Percentiles rank a stretch among this genome's conserved stretches.
These are phyloP conservation scores for Tolypocladium ophioglossoides DNA, from an alignment of 2,329 filamentous ascomycete genomes.

Conservation along the genomic window DNA sequence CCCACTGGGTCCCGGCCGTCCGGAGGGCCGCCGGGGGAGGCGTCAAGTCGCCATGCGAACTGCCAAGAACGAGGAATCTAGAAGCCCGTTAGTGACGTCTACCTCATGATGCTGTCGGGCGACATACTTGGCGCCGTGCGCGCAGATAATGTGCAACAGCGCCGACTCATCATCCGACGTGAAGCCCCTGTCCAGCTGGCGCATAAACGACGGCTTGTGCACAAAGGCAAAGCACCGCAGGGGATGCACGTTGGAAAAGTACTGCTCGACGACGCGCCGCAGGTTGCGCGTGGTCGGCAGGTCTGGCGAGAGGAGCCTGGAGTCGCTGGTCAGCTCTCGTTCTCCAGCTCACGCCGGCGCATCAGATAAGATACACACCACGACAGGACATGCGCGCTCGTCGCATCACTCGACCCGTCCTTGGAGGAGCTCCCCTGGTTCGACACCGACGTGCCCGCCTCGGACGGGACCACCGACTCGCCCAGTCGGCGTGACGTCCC, in stretches of 20 bases:
- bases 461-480: background rate
- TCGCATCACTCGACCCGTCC: background rate
- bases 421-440: background rate
- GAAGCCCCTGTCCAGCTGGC: slow-evolving; percentile 25
- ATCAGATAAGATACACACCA: background rate
- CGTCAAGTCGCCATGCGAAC: slow-evolving; percentile 18
- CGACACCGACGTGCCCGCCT: background rate
- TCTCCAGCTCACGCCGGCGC: no score
- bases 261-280: slow-evolving; percentile 25
- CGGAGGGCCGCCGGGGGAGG: slow-evolving; percentile 18
- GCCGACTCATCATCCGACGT: slow-evolving; percentile 24
- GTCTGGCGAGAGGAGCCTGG: slow-evolving; percentile 21
- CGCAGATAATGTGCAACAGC: slow-evolving; percentile 25
- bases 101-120: background rate
- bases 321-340: background rate
- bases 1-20: slow-evolving; percentile 26
- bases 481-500: background rate
- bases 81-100: slow-evolving; percentile 2
- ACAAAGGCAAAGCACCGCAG: slow-evolving; percentile 29
- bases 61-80: slow-evolving; percentile 23
- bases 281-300: slow-evolving; percentile 23
- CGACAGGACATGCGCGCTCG: background rate
- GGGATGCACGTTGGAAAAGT: slow-evolving; percentile 29
- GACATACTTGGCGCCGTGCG: slow-evolving; percentile 26
- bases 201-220: slow-evolving; percentile 27